Evolutionary conservation across 192 early-diverging fungal species (phyloP).

Genomic region (Oehlia diaphana): DNA sequence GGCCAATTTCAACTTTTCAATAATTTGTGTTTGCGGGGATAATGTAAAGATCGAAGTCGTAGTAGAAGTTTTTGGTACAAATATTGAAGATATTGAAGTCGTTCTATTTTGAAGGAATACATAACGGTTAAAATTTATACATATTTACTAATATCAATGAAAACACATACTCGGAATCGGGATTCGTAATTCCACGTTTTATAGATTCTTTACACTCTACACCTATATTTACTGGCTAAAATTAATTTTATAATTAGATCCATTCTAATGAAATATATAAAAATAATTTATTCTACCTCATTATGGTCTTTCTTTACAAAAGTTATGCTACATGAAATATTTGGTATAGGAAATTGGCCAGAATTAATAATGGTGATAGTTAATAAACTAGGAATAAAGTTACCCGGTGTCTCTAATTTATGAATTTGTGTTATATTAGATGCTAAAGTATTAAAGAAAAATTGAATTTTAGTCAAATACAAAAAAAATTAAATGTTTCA

Average conservation of each 20-base stretch:
- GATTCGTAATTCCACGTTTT: background rate
- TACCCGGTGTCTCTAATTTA: background rate
- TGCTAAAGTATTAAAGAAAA: background rate
- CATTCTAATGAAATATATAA: background rate
- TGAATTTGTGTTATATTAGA: background rate
- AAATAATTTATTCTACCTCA: background rate
- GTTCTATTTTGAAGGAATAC: background rate
- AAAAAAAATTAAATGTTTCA: background rate
- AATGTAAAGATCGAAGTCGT: conserved; percentile 13
- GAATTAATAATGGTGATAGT: conserved; percentile 9
- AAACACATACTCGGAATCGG: background rate
- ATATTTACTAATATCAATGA: background rate
- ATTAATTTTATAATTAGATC: background rate
- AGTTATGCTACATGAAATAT: background rate
- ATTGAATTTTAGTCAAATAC: background rate
- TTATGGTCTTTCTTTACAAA: conserved; percentile 8
- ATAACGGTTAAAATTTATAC: background rate
- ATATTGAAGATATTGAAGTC: conserved; percentile 16
- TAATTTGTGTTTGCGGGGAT: conserved; percentile 6
- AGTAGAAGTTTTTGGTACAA: conserved; percentile 24
- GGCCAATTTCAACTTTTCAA: conserved; percentile 17
- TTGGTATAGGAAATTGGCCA: background rate
- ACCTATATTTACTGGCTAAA: background rate
- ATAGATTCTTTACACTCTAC: background rate
- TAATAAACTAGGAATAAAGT: conserved; percentile 8